Percentiles rank a stretch among this genome's conserved stretches.
phyloP scores from a whole-genome alignment of 2,329 filamentous ascomycete genomes.

The Epichloe baconii region DNA sequence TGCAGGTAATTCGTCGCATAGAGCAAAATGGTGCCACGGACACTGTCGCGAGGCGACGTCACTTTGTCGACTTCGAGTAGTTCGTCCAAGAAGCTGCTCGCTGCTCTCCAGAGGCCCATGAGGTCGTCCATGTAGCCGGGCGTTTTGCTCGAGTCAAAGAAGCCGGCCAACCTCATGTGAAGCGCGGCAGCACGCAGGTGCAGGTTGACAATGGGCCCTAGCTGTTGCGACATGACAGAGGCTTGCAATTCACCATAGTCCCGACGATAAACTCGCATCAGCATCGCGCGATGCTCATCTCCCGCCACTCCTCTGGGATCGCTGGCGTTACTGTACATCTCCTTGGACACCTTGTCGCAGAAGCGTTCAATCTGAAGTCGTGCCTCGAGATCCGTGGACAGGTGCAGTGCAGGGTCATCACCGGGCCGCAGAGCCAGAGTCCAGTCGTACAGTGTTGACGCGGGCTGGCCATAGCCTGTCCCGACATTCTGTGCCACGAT shows the following conservation, averaged over 20 bases:
- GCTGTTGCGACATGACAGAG: conserved; percentile 42
- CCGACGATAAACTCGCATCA: conserved; percentile 52
- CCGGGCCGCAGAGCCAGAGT: conserved; percentile 50
- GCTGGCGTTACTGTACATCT: conserved; percentile 66
- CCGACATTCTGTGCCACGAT: conserved; percentile 70
- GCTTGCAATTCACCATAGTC: conserved; percentile 52
- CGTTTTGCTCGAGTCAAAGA: conserved; percentile 65
- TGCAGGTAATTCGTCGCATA: conserved; percentile 66
- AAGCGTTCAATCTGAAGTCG: conserved; percentile 61
- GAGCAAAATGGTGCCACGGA: conserved; percentile 42
- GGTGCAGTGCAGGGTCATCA: conserved; percentile 44
- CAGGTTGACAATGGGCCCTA: conserved; percentile 47
- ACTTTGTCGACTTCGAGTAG: conserved; percentile 41
- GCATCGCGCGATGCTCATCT: conserved; percentile 52
- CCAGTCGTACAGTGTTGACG: conserved; percentile 65
- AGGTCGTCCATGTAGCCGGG: conserved; percentile 62
- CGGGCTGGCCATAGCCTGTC: conserved; percentile 74
- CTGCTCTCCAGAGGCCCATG: conserved; percentile 61
- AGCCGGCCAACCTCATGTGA: conserved; percentile 65
- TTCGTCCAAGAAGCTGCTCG: conserved; percentile 55
- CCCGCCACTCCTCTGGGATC: conserved; percentile 57
- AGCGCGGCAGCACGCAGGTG: conserved; percentile 61
- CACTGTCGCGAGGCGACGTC: conserved; percentile 30
- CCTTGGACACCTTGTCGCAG: conserved; percentile 64
- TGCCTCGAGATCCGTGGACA: conserved; percentile 51